These are phyloP conservation scores for Yamadazyma siamensis DNA, from an alignment of 1,139 yeast genomes.

Conservation along the genomic window DNA sequence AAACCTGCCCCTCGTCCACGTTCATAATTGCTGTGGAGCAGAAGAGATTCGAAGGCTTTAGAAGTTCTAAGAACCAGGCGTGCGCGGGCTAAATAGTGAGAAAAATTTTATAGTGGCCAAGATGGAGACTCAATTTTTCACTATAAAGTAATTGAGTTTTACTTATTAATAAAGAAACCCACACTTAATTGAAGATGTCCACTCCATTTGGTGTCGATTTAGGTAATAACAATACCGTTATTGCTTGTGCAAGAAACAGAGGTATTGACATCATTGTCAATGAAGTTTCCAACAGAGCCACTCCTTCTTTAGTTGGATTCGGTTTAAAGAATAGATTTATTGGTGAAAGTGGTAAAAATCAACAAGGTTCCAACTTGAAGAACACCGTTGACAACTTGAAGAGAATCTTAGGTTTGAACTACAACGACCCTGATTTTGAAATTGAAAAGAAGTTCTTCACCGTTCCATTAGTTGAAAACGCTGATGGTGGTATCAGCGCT, in stretches of 20 bases:
- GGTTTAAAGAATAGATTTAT: conserved; percentile 85
- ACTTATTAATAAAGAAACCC: no score
- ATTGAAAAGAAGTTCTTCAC: conserved; percentile 73
- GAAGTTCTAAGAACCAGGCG: conserved; percentile 6
- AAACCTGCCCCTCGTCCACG: no score
- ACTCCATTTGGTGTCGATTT: conserved; percentile 98
- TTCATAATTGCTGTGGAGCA: no score
- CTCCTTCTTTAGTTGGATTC: conserved; percentile 93
- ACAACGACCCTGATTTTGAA: conserved; percentile 73
- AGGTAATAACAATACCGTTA: conserved; percentile 90
- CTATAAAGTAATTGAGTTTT: neutral
- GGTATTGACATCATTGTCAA: conserved; percentile 98
- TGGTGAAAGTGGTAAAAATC: conserved; percentile 95
- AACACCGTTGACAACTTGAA: conserved; percentile 94
- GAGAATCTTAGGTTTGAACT: conserved; percentile 80
- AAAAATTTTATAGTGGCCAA: conserved; percentile 10
- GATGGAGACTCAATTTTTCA: conserved; percentile 4
- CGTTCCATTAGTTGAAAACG: conserved; percentile 63
- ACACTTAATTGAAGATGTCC: conserved; percentile 32
- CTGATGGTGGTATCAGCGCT: conserved; percentile 75
- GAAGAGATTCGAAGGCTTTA: no score
- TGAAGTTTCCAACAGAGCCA: conserved; percentile 96
- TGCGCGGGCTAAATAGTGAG: conserved; percentile 6
- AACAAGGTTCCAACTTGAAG: conserved; percentile 92
- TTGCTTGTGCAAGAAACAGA: conserved; percentile 97